Percentiles rank a stretch among this genome's conserved stretches.
phyloP scores from a whole-genome alignment of 495 filamentous ascomycete species.

The Evernia prunastri region DNA sequence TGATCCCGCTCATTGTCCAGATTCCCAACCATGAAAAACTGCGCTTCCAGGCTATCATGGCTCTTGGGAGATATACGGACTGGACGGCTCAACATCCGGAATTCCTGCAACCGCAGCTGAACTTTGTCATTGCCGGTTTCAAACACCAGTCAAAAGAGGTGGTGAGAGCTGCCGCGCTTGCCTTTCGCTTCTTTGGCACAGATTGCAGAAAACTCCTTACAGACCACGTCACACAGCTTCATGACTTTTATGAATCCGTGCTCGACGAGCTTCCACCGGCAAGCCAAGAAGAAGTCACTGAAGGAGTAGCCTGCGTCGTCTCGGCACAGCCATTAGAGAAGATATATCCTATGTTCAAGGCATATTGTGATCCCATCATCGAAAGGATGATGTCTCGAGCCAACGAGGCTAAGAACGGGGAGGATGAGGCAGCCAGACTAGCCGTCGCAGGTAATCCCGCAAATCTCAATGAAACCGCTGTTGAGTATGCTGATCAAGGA shows the following conservation, averaged over 20 bases:
- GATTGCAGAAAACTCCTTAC: slow-evolving; percentile 85
- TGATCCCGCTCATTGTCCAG: slow-evolving; percentile 86
- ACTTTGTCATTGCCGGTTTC: slow-evolving; percentile 91
- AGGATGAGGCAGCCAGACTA: slow-evolving; percentile 70
- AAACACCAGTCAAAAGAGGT: slow-evolving; percentile 79
- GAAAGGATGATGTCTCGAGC: slow-evolving; percentile 78
- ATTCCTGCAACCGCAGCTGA: slow-evolving; percentile 81
- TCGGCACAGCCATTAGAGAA: slow-evolving; percentile 75
- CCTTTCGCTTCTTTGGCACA: slow-evolving; percentile 92
- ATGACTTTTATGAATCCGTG: slow-evolving; percentile 83
- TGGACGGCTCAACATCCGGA: slow-evolving; percentile 95
- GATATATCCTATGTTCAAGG: slow-evolving; percentile 74
- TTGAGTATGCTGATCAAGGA: slow-evolving; percentile 25
- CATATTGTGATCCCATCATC: slow-evolving; percentile 91
- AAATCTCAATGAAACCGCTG: neutral
- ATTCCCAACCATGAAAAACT: slow-evolving; percentile 95
- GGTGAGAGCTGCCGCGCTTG: slow-evolving; percentile 80
- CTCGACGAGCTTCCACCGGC: slow-evolving; percentile 72
- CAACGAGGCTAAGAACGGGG: slow-evolving; percentile 71
- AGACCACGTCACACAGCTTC: slow-evolving; percentile 72
- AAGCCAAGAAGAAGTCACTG: slow-evolving; percentile 93
- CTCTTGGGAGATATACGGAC: slow-evolving; percentile 90
- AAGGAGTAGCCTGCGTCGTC: slow-evolving; percentile 87
- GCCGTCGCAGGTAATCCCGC: slow-evolving; percentile 68
- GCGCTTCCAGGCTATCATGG: slow-evolving; percentile 95